Evolutionary conservation across 2,329 filamentous ascomycete genomes (phyloP).

Genomic region (Ophiocordyceps camponoti-rufipedis): DNA sequence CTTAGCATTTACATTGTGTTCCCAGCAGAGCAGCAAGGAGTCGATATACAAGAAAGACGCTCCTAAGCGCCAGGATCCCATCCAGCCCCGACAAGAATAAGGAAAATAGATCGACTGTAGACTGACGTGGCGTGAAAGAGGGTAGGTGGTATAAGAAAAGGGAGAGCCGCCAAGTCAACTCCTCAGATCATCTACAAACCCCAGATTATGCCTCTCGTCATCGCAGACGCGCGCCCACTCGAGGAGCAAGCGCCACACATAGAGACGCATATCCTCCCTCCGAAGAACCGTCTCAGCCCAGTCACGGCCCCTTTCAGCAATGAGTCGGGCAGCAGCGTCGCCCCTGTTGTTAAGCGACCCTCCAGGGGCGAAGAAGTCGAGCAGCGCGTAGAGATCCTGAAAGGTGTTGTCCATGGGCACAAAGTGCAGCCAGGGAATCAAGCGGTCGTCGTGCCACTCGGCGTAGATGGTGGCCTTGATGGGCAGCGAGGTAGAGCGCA

Average conservation of each 20-base stretch:
- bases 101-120: not conserved
- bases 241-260: conserved; percentile 41
- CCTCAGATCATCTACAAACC: conserved; percentile 23
- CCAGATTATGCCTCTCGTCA: conserved; percentile 22
- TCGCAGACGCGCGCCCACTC: conserved; percentile 36
- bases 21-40: not conserved
- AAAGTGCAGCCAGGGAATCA: conserved; percentile 56
- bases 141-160: not conserved
- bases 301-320: conserved; percentile 38
- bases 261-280: conserved; percentile 47
- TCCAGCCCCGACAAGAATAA: not conserved
- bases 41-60: not conserved
- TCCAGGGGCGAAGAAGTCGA: conserved; percentile 47
- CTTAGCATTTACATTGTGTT: not conserved
- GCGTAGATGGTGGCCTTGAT: conserved; percentile 56
- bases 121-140: not conserved
- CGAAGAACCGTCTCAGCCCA: conserved; percentile 46
- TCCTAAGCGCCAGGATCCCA: not conserved
- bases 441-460: conserved; percentile 57
- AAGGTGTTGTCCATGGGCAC: conserved; percentile 53
- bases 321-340: conserved; percentile 37
- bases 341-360: conserved; percentile 11
- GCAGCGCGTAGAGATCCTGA: conserved; percentile 43
- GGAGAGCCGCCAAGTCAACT: not conserved
- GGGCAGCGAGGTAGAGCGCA: conserved; percentile 44